Base-by-base conservation (phyloP, 352 stramenopile genomes). In the Pythium aquatile region DNA sequence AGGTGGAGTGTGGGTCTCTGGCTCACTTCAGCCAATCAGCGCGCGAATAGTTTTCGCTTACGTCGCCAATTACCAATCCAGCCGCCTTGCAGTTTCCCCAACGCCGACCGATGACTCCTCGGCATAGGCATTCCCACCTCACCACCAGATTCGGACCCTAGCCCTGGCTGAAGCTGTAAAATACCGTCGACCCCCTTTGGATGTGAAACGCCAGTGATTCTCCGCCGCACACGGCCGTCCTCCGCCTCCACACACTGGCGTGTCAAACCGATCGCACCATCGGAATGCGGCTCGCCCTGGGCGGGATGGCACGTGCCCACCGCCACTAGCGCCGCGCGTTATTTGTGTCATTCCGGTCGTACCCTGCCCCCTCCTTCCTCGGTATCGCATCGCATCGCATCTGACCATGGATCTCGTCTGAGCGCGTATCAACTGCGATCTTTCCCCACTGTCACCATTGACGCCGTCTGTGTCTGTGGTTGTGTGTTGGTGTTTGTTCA, bases 61-160 rank as follows among this genome's bases (percentile, higher is more conserved):
- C 56, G 54, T 70, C 42, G 40, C 4, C 42, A 26, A 33, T 53
- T 42, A 59, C 51, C 56, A 61, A 61, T 59, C 68, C 63, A 63
- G 53, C 49, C 32, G n/a, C 48, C 51, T 64, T 64, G 55, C 66
- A 55, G 61, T 58, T 63, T 4, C 16, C 9, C 55, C 49, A 72
- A 71, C 8, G 17, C 9, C 8, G 16, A 39, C 1, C 29, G 66
- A 74, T 77, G 70, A 77, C 70, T 69, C 66, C 47, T 53, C 60
- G 6, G 54, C 63, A 69, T 75, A 46, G 67, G 46, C 66, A 63
- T 17, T 37, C 51, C 57, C 49, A 73, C 58, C 54, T 66, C 67
- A 78, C 72, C 72, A 78, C 72, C 72, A 76, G 72, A 72, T 51
- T 76, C 74, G 40, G 17, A 57, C 46, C 72, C 65, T 66, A 71